Base-by-base conservation (phyloP, 805 yeast species). In the Candida golubevii region DNA sequence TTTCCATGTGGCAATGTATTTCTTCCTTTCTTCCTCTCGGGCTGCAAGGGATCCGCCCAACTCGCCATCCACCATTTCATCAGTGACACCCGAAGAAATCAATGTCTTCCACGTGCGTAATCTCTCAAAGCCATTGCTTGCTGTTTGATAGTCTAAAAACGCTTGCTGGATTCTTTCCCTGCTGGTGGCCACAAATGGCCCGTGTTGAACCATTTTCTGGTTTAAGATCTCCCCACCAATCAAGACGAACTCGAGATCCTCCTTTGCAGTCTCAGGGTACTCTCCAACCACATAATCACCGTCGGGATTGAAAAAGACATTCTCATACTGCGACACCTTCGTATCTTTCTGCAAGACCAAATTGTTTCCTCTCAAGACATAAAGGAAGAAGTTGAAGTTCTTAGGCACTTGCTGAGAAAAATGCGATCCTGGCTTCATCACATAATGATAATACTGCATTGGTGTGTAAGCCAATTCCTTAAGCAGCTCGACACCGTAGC, bases 121-220 rank as follows among this genome's bases (percentile, higher is more conserved):
- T 41, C 75, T 77, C 60, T 81, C 88, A 56, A 85, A 85, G 0
- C 91, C 91, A 59, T 83, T 83, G 26, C 67, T 62, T 45, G 79
- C 83, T 39, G 66, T 61, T 63, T 84, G 91, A 61, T 84, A 90
- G 59, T 85, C 89, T 62, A 67, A 56, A 56, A 86, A 82, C 0
- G 88, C 93, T 54, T 83, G 65, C 51, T 79, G 74, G 47, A 89
- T 82, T 50, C 78, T 79, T 41, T 80, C 84, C 43, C 74, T 72
- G 18, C 83, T 67, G 7, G 85, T 78, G 49, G 86, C 91, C 14
- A 89, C 97, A 59, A 89, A 90, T 11, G 97, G 97, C 13, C 97
- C 97, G 60, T 88, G 83, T 60, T 89, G 96, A 29, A 87, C 85
- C 44, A 85, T 73, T 13, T 80, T 78, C 67, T 88, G 96, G 54